Conservation (phyloP, 192 early-diverging fungal species). For the Coemansia biformis region DNA sequence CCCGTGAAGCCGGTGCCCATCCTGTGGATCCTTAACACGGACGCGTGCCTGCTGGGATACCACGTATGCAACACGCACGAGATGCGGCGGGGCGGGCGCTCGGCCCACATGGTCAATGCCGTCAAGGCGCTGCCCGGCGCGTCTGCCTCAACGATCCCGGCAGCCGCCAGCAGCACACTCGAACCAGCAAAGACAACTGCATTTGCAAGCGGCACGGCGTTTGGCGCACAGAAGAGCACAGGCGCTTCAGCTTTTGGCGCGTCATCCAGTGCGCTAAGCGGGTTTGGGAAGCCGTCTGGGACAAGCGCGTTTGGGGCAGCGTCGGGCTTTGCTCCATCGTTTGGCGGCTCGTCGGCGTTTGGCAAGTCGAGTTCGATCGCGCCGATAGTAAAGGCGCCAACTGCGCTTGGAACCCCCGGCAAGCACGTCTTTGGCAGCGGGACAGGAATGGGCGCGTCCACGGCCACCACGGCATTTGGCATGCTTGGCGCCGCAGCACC, state of each 20-base stretch:
- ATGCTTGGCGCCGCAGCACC: slow-evolving; percentile 7
- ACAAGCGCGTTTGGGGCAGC: slow-evolving; percentile 5
- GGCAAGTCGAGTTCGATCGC: slow-evolving; percentile 12
- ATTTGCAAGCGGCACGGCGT: slow-evolving; percentile 12
- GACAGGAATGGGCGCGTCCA: slow-evolving; percentile 14
- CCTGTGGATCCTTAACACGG: slow-evolving; percentile 64
- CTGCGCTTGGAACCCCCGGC: slow-evolving; percentile 7
- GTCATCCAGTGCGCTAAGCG: slow-evolving; percentile 1
- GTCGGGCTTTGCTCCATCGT: slow-evolving; percentile 5
- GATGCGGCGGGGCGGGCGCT: slow-evolving; percentile 36
- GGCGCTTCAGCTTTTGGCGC: background rate
- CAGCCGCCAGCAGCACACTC: too few species aligned
- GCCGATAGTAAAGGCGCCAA: slow-evolving; percentile 20
- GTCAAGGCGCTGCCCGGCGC: slow-evolving; percentile 16
- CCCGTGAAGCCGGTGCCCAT: slow-evolving; percentile 60
- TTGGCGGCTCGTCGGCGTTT: slow-evolving; percentile 14
- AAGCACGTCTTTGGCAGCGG: slow-evolving; percentile 37
- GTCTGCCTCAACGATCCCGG: too few species aligned
- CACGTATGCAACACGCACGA: slow-evolving; percentile 57
- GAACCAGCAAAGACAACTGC: slow-evolving; percentile 10
- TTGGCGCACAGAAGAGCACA: background rate
- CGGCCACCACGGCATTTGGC: slow-evolving; percentile 7
- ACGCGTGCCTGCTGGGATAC: slow-evolving; percentile 61
- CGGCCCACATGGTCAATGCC: slow-evolving; percentile 38
- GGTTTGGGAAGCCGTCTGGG: background rate